Evolutionary conservation across 2,329 filamentous ascomycete genomes (phyloP), one percentile per base, ranked within the genome.

Genomic region (Trichoderma oligosporum): DNA sequence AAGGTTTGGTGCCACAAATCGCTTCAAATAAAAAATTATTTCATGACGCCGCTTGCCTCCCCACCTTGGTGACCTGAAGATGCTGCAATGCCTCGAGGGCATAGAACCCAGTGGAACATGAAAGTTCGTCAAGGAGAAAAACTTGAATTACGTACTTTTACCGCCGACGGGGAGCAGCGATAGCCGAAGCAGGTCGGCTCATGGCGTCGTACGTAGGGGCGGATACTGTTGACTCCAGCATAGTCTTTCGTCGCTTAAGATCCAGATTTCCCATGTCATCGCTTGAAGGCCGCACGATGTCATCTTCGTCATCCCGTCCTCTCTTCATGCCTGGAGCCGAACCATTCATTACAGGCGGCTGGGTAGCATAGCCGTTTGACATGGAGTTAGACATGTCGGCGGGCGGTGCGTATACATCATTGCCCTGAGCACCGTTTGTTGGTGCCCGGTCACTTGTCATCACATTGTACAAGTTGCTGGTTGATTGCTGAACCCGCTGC

Each of bases 391-490:
- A 71, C 71, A 86, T 77, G 64, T 88, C 86, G 4, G 81, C 75
- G 22, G 88, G 80, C 14, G 84, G 80, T 31, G 83, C 81, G 69
- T 95, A 95, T 6, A 86, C 82, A 63, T 95, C 89, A 48, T 81
- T 81, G 18, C 80, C 74, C 11, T 83, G 73, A 27, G 78, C 80
- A n/a, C 87, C 87, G 63, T 66, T 76, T 9, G 83, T 72, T 27
- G 78, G 74, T 46, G 77, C 83, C 24, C 89, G 83, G 59, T 90
- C 88, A 68, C 89, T 91, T 70, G 87, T 92, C 76, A 96, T 91
- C 61, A 95, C 87, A 71, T 86, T 95, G 79, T 96, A 96, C 49
- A 96, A 77, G 68, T 85, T 95, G 77, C 89, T 92, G 1, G 89
- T 86, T 3, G 87, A 81, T 59, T 85, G 79, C 57, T 80, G 76